Percentiles rank a stretch among this genome's conserved stretches.
Conservation (phyloP, 495 filamentous ascomycete genomes). For the Penicillium chermesinum region DNA sequence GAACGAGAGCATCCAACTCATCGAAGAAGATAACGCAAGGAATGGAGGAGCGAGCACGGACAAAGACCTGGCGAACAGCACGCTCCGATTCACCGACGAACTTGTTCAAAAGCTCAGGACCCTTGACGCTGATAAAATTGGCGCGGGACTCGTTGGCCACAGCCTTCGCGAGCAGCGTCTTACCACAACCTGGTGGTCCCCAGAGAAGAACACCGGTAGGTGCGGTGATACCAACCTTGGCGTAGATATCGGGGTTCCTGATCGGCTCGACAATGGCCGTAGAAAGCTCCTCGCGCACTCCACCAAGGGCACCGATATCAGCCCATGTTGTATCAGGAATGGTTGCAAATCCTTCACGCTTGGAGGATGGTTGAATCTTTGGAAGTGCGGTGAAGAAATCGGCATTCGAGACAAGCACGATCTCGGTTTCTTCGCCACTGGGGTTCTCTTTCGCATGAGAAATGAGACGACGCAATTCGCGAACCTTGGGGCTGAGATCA, state of each 20-base stretch:
- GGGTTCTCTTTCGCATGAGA: conserved; percentile 47
- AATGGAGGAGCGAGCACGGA: conserved; percentile 75
- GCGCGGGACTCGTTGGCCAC: conserved; percentile 92
- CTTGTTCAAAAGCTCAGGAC: conserved; percentile 89
- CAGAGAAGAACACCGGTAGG: conserved; percentile 91
- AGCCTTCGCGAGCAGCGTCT: conserved; percentile 93
- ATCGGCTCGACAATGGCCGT: conserved; percentile 93
- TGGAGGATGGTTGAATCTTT: conserved; percentile 85
- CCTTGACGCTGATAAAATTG: conserved; percentile 98
- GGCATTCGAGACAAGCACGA: conserved; percentile 48
- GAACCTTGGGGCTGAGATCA: conserved; percentile 38
- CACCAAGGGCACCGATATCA: conserved; percentile 80
- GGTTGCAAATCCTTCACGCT: conserved; percentile 93
- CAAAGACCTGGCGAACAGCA: conserved; percentile 87
- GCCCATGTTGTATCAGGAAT: conserved; percentile 96
- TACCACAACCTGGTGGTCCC: conserved; percentile 96
- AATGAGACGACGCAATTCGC: conserved; percentile 51
- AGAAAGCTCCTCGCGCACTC: conserved; percentile 74
- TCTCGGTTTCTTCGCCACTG: conserved; percentile 38
- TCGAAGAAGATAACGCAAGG: conserved; percentile 98
- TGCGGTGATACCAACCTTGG: conserved; percentile 74
- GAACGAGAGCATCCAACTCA: conserved; percentile 89
- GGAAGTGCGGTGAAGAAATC: conserved; percentile 77
- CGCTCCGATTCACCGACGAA: conserved; percentile 95
- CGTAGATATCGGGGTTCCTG: conserved; percentile 73